These are phyloP conservation scores for Camelina hispida DNA, from an alignment of 345 rosid genomes.

Conservation along the genomic window DNA sequence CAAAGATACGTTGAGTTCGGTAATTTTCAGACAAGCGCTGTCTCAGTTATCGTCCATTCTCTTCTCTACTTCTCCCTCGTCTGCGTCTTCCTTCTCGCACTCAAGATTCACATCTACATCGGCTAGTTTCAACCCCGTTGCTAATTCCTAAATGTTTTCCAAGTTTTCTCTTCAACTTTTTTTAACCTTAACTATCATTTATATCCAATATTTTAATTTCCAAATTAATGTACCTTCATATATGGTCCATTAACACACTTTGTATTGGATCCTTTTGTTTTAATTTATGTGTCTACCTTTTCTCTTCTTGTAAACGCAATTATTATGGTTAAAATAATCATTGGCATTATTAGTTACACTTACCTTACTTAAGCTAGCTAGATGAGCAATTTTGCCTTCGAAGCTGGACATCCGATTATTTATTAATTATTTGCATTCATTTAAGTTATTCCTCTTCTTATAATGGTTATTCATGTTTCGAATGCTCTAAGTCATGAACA, in stretches of 20 bases:
- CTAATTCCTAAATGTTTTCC: background rate
- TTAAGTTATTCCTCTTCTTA: too few relatives aligned
- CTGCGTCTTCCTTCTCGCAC: conserved; percentile 62
- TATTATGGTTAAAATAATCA: conserved; percentile 15
- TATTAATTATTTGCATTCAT: background rate
- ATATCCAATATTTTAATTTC: background rate
- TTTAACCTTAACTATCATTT: background rate
- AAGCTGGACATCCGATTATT: background rate
- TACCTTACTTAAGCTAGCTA: background rate
- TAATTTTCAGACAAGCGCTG: conserved; percentile 69
- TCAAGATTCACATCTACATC: conserved; percentile 65
- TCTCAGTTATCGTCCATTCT: conserved; percentile 64
- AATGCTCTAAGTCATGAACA: too few relatives aligned
- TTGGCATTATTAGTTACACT: background rate
- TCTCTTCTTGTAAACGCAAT: conserved; percentile 24
- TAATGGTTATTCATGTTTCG: too few relatives aligned
- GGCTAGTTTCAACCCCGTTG: conserved; percentile 23
- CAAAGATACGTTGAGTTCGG: conserved; percentile 64
- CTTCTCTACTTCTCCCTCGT: conserved; percentile 64
- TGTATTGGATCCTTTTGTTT: conserved; percentile 28
- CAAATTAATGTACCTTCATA: background rate
- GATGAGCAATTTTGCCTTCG: background rate
- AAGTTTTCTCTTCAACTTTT: background rate
- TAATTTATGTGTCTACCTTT: conserved; percentile 1
- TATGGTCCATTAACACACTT: conserved; percentile 10